Conservation (phyloP, 148 eudicot species). For the Chenopodium berlandieri region DNA sequence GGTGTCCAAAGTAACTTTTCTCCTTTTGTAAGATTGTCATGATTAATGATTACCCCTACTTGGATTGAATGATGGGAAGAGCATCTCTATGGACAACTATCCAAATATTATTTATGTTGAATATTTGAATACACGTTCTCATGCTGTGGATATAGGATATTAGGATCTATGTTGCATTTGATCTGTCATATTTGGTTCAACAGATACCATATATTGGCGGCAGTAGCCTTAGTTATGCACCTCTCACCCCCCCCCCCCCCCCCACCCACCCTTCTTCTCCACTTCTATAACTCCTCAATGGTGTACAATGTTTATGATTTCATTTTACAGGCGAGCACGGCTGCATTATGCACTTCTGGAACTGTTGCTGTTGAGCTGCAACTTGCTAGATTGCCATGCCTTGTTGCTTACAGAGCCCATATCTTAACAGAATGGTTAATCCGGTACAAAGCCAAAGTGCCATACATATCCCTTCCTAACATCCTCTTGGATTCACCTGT, state of each 20-base stretch:
- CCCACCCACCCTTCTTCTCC: too few species aligned
- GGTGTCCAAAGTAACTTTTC: background rate
- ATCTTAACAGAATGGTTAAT: slow-evolving; percentile 79
- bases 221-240: too few species aligned
- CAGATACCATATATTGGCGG: too few species aligned
- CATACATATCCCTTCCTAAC: slow-evolving; percentile 83
- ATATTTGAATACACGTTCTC: background rate
- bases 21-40: background rate
- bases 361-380: slow-evolving; percentile 88
- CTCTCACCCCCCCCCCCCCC: too few species aligned
- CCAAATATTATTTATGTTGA: background rate
- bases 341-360: slow-evolving; percentile 90
- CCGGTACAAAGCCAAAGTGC: slow-evolving; percentile 63
- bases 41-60: background rate
- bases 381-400: slow-evolving; percentile 83
- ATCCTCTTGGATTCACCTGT: slow-evolving; percentile 63
- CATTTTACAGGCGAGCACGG: slow-evolving; percentile 65
- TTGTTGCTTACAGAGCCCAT: slow-evolving; percentile 93
- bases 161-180: too few species aligned
- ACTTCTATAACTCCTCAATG: too few species aligned
- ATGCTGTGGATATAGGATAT: too few species aligned
- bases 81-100: background rate
- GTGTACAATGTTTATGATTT: background rate
- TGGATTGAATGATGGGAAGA: background rate
- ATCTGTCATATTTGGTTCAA: too few species aligned